Evolutionary conservation across 306 rosid genomes (phyloP).

Genomic region (Morella rubra): DNA sequence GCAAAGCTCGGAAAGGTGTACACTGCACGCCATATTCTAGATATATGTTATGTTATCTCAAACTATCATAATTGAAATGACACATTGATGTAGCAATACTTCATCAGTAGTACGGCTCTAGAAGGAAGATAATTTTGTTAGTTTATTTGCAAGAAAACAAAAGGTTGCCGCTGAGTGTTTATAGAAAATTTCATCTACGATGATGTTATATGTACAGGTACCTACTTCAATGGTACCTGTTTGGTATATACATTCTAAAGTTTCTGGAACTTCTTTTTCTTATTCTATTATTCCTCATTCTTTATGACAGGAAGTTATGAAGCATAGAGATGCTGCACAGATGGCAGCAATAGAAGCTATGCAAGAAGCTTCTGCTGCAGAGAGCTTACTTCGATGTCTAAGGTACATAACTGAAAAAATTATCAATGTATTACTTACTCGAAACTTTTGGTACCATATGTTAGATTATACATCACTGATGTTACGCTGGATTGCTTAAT

Average conservation of each 20-base stretch:
- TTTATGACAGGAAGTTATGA: conserved; percentile 72
- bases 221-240: neutral
- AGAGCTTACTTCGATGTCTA: conserved; percentile 80
- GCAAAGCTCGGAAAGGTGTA: conserved; percentile 95
- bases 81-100: neutral
- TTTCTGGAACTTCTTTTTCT: conserved; percentile 11
- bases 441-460: neutral
- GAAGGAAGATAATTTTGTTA: neutral
- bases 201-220: neutral
- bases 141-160: neutral
- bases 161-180: neutral
- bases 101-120: neutral
- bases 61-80: neutral
- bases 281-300: conserved; percentile 21
- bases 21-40: neutral
- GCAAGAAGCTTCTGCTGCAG: conserved; percentile 94
- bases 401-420: conserved; percentile 47
- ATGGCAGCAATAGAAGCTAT: conserved; percentile 87
- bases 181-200: neutral
- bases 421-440: neutral
- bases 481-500: too few relatives aligned
- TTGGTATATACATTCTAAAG: conserved; percentile 7
- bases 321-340: conserved; percentile 92
- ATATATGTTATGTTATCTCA: neutral
- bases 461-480: neutral